Base-by-base conservation (phyloP, 345 rosid species). In the Adansonia digitata region DNA sequence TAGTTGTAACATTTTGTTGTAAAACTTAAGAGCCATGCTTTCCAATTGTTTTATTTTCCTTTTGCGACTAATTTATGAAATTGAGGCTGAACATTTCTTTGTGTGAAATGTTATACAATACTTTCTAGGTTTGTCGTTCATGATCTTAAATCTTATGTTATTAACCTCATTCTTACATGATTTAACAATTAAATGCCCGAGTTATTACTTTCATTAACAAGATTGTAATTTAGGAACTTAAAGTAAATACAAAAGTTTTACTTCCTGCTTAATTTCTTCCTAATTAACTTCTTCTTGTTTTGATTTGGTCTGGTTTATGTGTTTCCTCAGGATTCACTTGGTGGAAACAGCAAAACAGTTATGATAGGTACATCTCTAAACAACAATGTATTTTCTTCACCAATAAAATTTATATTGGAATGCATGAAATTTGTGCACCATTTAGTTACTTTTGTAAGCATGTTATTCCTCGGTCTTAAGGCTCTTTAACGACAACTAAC, bases 281-380 rank as follows among this genome's bases (percentile, higher is more conserved):
- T 64, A 72, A 39, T 56, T 57, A 27, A 26, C 18, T 62, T 69
- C 57, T 31, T 20, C 24, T 74, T 24, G 48, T 78, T 73, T 56
- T 83, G 52, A 75, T 75, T 72, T 35, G 53, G 43, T 52, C 18
- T 72, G 27, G 29, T 46, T 53, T 77, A 6, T 73, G 8, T 62
- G 26, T 77, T 75, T 40, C 81, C 65, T 81, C 86, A 91, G 94
- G 97, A 91, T 69, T 91, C 97, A 37, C 92, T 91, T 55, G 97
- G 97, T 79, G 94, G 97, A 59, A 91, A 91, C 80, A 91, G 97
- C 82, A 88, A 81, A 88, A 91, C 97, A 8, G 86, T 86, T 77
- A 91, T 91, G 97, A 89, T 91, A 83, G 97, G 97, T 91, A 86
- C 74, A 37, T 71, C 24, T 72, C 65, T 20, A 37, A 67, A 51